These are phyloP conservation scores for Colletotrichum viniferum DNA, from an alignment of 2,329 filamentous ascomycete genomes.

Conservation along the genomic window DNA sequence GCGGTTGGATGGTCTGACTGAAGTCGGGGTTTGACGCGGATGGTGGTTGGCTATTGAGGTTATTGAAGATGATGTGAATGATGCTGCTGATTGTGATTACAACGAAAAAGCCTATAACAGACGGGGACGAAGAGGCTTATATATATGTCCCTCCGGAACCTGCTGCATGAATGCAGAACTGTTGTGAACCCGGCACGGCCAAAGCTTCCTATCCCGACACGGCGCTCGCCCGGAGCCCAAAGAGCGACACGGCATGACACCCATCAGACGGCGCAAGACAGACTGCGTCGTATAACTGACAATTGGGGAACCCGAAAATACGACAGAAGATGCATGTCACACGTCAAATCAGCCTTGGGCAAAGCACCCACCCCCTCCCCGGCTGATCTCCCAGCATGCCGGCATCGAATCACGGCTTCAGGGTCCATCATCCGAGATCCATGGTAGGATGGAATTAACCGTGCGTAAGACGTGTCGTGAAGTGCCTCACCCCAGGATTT, in stretches of 20 bases:
- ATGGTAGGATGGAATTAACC: not conserved
- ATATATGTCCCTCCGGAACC: not conserved
- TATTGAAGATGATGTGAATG: not conserved
- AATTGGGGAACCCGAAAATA: not conserved
- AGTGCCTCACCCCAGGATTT: not conserved
- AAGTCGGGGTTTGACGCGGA: no score
- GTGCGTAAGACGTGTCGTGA: not conserved
- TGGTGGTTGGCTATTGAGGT: no score
- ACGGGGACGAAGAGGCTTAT: not conserved
- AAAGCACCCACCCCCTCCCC: not conserved
- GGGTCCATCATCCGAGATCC: not conserved
- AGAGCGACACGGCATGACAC: not conserved
- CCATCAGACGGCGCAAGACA: not conserved
- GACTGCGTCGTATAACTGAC: not conserved
- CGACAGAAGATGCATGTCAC: not conserved
- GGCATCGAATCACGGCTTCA: not conserved
- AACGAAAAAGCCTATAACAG: accelerated
- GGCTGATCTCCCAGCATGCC: not conserved
- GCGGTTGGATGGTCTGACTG: not conserved
- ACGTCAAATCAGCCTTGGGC: not conserved
- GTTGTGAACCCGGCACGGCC: not conserved
- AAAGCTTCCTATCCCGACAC: not conserved
- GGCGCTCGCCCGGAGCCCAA: not conserved
- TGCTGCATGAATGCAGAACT: not conserved
- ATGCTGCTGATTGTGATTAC: not conserved